Evolutionary conservation across 208 protist genomes (phyloP).

Genomic region (Acanthamoeba culbertsoni): DNA sequence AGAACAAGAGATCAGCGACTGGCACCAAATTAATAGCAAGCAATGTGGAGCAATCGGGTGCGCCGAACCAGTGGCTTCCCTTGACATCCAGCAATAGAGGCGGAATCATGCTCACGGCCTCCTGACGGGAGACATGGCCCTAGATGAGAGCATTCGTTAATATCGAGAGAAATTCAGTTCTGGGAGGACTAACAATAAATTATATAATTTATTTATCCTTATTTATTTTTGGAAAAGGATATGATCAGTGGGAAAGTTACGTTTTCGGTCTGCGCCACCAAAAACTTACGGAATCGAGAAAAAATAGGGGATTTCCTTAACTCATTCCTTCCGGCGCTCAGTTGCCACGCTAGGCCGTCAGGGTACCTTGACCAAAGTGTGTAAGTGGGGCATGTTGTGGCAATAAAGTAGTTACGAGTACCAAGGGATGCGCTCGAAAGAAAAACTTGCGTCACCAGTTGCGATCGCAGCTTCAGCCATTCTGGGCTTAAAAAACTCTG

Average conservation of each 20-base stretch:
- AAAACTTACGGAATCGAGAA: not conserved
- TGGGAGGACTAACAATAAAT: too few relatives aligned
- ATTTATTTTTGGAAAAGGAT: not conserved
- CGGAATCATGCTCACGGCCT: conserved; percentile 86
- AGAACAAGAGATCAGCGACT: not conserved
- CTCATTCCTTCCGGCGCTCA: conserved; percentile 5
- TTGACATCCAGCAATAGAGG: conserved; percentile 83
- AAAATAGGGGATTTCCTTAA: conserved; percentile 22
- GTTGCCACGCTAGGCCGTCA: not conserved
- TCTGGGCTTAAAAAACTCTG: not conserved
- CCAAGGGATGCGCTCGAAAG: not conserved
- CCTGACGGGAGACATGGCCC: conserved; percentile 72
- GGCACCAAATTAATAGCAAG: not conserved
- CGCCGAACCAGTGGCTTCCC: conserved; percentile 64
- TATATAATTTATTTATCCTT: not conserved
- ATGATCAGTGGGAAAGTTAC: not conserved
- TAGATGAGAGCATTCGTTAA: not conserved
- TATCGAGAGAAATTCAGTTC: too few relatives aligned
- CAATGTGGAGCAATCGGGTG: not conserved
- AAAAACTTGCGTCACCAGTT: not conserved
- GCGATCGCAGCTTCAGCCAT: not conserved
- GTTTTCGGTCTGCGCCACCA: conserved; percentile 11
- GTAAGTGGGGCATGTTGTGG: not conserved
- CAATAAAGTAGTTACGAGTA: not conserved
- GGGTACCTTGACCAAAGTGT: too few relatives aligned